Evolutionary conservation across 345 rosid species (phyloP).

Genomic region (Brassica nigra): DNA sequence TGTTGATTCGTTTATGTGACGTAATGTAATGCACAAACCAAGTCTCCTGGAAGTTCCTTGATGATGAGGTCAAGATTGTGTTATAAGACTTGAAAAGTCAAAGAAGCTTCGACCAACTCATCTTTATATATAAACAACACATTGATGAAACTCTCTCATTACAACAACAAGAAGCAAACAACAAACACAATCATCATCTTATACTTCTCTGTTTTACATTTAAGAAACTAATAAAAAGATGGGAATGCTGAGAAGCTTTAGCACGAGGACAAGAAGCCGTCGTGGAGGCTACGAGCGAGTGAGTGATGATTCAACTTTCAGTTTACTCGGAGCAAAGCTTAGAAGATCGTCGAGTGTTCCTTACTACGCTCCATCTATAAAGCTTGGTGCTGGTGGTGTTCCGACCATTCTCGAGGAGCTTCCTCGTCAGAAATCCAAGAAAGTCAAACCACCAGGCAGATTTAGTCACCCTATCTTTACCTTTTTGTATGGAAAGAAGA

Average conservation of each 20-base stretch:
- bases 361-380: constrained; percentile 39
- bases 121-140: constrained; percentile 18
- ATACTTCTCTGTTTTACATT: neutral
- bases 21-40: constrained; percentile 5
- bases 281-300: constrained; percentile 54
- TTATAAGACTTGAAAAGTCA: constrained; percentile 30
- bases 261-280: constrained; percentile 51
- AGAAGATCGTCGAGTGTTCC: constrained; percentile 41
- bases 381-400: constrained; percentile 33
- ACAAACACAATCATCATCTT: constrained; percentile 3
- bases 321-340: constrained; percentile 41
- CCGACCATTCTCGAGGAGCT: constrained; percentile 35
- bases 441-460: constrained; percentile 44
- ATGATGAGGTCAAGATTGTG: constrained; percentile 27
- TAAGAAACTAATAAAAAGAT: neutral
- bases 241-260: constrained; percentile 64
- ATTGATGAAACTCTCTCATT: constrained; percentile 19
- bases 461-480: constrained; percentile 40
- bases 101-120: constrained; percentile 1
- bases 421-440: constrained; percentile 41
- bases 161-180: constrained; percentile 21
- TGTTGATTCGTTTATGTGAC: constrained; percentile 20
- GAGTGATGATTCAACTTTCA: constrained; percentile 42
- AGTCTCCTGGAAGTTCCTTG: constrained; percentile 23
- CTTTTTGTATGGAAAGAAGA: constrained; percentile 34